Conservation (phyloP, 768 basidiomycete genomes). For the Lyophyllum semitale region DNA sequence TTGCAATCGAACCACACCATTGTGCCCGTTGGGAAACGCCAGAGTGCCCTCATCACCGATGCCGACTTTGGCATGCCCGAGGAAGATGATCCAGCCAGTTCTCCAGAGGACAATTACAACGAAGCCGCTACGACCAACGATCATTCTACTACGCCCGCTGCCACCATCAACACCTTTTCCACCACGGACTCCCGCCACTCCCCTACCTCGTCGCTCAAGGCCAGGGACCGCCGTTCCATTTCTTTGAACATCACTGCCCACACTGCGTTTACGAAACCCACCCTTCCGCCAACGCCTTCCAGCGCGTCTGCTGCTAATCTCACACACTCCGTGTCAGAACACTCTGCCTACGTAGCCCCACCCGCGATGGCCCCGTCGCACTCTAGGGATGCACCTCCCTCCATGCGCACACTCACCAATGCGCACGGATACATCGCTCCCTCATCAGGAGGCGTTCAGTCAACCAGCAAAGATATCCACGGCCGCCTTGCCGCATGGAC, state of each 20-base stretch:
- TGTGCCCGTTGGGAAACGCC: slow-evolving; percentile 63
- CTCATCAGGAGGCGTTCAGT: slow-evolving; percentile 27
- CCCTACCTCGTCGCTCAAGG: slow-evolving; percentile 45
- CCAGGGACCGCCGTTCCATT: slow-evolving; percentile 62
- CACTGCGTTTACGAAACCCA: slow-evolving; percentile 20
- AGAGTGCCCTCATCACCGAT: slow-evolving; percentile 69
- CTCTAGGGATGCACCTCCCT: slow-evolving; percentile 40
- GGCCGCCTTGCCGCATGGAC: slow-evolving; percentile 49
- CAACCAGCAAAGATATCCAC: slow-evolving; percentile 44
- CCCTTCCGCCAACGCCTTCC: slow-evolving; percentile 26
- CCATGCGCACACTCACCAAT: slow-evolving; percentile 35
- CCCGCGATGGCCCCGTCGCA: slow-evolving; percentile 24
- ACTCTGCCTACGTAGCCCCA: slow-evolving; percentile 19
- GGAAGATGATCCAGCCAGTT: slow-evolving; percentile 34
- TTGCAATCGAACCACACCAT: slow-evolving; percentile 74
- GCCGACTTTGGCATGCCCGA: slow-evolving; percentile 68
- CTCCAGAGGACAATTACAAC: slow-evolving; percentile 2
- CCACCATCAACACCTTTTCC: slow-evolving; percentile 10
- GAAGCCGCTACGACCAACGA: slow-evolving; percentile 1
- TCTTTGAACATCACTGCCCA: slow-evolving; percentile 55
- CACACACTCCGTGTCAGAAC: slow-evolving; percentile 37
- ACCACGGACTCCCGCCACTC: slow-evolving; percentile 29
- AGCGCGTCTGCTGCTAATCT: slow-evolving; percentile 31
- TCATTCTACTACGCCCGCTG: slow-evolving; percentile 4
- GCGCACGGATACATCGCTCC: slow-evolving; percentile 45